A percentile compares a stretch with the other conserved stretches of the same genome.
These are phyloP conservation scores for Cytidiella melzeri DNA, from an alignment of 768 basidiomycete species.

Conservation along the genomic window DNA sequence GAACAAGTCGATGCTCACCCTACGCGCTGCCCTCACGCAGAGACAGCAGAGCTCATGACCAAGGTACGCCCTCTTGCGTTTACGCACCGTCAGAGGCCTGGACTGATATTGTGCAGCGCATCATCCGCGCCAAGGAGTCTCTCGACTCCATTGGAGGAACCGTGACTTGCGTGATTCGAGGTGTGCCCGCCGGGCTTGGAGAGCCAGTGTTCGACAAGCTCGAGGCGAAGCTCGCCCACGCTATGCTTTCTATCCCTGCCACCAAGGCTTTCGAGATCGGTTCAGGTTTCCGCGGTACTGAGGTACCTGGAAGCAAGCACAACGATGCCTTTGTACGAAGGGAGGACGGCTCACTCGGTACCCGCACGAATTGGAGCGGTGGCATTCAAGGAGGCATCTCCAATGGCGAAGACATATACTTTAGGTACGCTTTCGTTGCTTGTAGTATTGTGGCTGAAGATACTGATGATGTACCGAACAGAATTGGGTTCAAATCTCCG, in stretches of 20 bases:
- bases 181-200: slow-evolving; percentile 85
- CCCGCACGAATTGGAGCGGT: slow-evolving; percentile 91
- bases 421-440: slow-evolving; percentile 54
- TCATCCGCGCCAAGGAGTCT: slow-evolving; percentile 85
- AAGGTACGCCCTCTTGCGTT: slow-evolving; percentile 41
- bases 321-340: slow-evolving; percentile 81
- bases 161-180: slow-evolving; percentile 92
- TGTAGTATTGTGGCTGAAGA: slow-evolving; percentile 3
- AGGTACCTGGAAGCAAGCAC: slow-evolving; percentile 88
- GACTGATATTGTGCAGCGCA: slow-evolving; percentile 51
- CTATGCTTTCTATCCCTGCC: slow-evolving; percentile 98
- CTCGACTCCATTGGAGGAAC: slow-evolving; percentile 98
- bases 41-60: slow-evolving; percentile 88
- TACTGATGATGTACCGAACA: slow-evolving; percentile 24
- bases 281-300: slow-evolving; percentile 91
- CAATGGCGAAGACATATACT: slow-evolving; percentile 97
- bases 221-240: slow-evolving; percentile 91
- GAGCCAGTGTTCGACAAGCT: slow-evolving; percentile 99
- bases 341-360: slow-evolving; percentile 68
- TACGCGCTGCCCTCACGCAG: slow-evolving; percentile 86
- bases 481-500: slow-evolving; percentile 96
- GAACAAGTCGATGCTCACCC: slow-evolving; percentile 82
- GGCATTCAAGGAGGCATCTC: slow-evolving; percentile 97
- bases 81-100: background rate
- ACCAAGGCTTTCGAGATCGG: slow-evolving; percentile 99